Percentiles rank a stretch among this genome's conserved stretches.
Evolutionary conservation across 148 eudicot species (phyloP).

Genomic region (Nepenthes gracilis): DNA sequence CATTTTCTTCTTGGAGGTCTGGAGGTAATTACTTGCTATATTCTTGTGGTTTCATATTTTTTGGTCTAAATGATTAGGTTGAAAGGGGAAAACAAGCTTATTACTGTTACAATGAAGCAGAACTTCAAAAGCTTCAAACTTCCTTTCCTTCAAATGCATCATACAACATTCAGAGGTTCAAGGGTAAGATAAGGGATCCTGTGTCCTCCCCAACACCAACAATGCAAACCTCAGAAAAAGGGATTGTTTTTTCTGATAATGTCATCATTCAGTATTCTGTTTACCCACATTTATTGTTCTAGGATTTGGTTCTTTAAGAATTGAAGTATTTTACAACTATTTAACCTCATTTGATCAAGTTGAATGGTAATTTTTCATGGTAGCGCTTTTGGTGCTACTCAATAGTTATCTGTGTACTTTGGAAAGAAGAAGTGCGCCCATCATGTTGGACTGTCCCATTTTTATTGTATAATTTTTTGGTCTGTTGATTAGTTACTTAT

Average conservation of each 20-base stretch:
- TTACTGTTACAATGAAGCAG: slow-evolving; percentile 81
- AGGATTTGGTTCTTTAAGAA: neutral
- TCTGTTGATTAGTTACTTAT: too few relatives aligned
- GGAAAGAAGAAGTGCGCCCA: too few relatives aligned
- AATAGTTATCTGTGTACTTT: too few relatives aligned
- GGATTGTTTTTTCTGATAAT: neutral
- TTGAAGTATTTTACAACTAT: neutral
- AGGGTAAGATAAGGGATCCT: slow-evolving; percentile 31
- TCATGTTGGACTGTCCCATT: too few relatives aligned
- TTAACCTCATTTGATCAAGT: neutral
- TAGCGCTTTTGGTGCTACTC: too few relatives aligned
- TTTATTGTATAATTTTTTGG: too few relatives aligned
- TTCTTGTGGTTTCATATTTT: neutral
- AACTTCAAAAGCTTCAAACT: slow-evolving; percentile 47
- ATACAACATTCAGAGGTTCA: slow-evolving; percentile 91
- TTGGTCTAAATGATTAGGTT: slow-evolving; percentile 35
- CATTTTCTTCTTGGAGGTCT: slow-evolving; percentile 5
- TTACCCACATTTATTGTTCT: neutral
- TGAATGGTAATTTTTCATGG: too few relatives aligned
- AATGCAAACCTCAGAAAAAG: neutral
- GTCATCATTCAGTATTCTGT: neutral
- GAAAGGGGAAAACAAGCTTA: slow-evolving; percentile 80
- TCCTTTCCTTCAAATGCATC: slow-evolving; percentile 82
- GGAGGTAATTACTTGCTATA: neutral
- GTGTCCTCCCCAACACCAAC: neutral